A percentile compares a stretch with the other conserved stretches of the same genome.
Evolutionary conservation across 805 yeast genomes (phyloP).

Genomic region (Suhomyces emberorum): DNA sequence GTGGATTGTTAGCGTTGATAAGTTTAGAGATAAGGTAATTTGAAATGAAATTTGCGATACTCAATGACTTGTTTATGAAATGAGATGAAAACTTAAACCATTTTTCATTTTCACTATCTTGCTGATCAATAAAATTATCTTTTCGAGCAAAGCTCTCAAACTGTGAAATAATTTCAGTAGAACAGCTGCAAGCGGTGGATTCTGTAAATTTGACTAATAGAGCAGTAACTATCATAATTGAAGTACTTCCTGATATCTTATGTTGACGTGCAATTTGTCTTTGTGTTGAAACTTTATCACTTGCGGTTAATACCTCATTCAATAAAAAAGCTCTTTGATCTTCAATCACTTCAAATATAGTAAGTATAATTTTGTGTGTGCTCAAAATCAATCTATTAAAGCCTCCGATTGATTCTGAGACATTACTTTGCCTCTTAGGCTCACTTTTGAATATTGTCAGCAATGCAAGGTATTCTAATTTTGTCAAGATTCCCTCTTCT

Average conservation of each 20-base stretch:
- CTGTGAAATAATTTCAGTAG: background rate
- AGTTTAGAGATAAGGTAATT: slow-evolving; percentile 17
- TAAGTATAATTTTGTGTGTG: no score
- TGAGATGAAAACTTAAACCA: no score
- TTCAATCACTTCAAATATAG: slow-evolving; percentile 34
- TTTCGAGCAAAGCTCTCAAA: background rate
- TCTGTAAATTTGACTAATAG: slow-evolving; percentile 44
- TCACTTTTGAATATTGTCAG: slow-evolving; percentile 42
- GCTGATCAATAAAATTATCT: no score
- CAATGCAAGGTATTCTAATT: slow-evolving; percentile 52
- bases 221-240: slow-evolving; percentile 48
- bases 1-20: slow-evolving; percentile 23
- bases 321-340: slow-evolving; percentile 61
- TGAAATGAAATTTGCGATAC: slow-evolving; percentile 25
- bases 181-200: background rate
- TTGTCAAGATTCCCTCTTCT: slow-evolving; percentile 60
- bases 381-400: no score
- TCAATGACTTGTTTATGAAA: no score
- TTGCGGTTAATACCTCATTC: slow-evolving; percentile 53
- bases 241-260: slow-evolving; percentile 41
- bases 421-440: no score
- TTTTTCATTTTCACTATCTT: no score
- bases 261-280: slow-evolving; percentile 44
- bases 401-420: no score
- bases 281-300: slow-evolving; percentile 47